Base-by-base conservation (phyloP, 192 early-diverging fungal genomes). In the Rhizophagus sp. region DNA sequence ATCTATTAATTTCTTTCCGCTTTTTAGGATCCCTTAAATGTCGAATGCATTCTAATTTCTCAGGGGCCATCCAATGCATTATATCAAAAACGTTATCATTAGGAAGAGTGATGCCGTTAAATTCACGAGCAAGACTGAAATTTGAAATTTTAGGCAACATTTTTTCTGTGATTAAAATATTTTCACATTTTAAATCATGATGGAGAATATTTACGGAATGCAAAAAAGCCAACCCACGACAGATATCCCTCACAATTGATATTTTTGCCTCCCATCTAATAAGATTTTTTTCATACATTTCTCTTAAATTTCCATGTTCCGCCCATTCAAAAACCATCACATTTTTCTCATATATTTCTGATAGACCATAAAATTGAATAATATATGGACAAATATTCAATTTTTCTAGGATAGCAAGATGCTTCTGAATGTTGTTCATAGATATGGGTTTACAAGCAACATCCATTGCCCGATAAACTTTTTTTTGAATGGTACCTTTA, bases 291-390 rank as follows among this genome's bases (percentile, higher is more conserved):
- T 15, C 1, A 61, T 79, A 79, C 1, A 70, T 15, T 24, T 69
- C 50, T 57, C 44, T 25, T 8, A 70, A 47, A 52, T 30, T 61
- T 69, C 67, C 78, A 13, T 7, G 19, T 70, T 79, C 78, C 10
- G 78, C 67, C 78, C 78, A 79, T 61, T 79, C 78, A 25, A 79
- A 57, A 44, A 79, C 78, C 67, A 70, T 79, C 1, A 79, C 78
- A 10, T 22, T 19, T 3, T 3, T 6, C 22, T 30, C 67, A 11
- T 41, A 47, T 19, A 79, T 5, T 57, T 34, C 12, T 34, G 78
- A 79, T 33, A 71, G 22, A 17, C 78, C 78, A 71, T 79, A 39
- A 39, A 79, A 79, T 61, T 34, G 47, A 33, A 79, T 44, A 25
- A 79, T 79, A 62, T 71, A n/a, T 61, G 33, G n/a, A 67, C 49